Evolutionary conservation across 2,329 filamentous ascomycete species (phyloP).

Genomic region (Neonectria ditissima): DNA sequence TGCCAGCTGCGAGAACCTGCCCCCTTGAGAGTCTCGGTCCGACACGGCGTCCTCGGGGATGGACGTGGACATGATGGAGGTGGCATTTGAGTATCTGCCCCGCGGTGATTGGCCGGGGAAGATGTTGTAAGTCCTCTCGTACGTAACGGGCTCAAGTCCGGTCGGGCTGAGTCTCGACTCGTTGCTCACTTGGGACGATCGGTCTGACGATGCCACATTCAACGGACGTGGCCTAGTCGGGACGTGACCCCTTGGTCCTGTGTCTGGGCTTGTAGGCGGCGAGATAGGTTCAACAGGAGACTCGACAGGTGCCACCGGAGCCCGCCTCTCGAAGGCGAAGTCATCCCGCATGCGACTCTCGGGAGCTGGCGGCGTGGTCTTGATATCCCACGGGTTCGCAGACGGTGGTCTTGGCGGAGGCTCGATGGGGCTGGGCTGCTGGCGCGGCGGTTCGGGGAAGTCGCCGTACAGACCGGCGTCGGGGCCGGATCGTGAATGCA

Average conservation of each 20-base stretch:
- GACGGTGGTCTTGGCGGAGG: constrained; percentile 53
- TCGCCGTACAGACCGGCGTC: constrained; percentile 41
- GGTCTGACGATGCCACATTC: constrained; percentile 32
- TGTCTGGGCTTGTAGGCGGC: constrained; percentile 40
- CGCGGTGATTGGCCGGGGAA: constrained; percentile 39
- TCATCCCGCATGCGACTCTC: constrained; percentile 39
- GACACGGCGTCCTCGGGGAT: constrained; percentile 45
- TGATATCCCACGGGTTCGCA: constrained; percentile 58
- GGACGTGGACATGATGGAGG: constrained; percentile 41
- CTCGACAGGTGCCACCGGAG: constrained; percentile 39
- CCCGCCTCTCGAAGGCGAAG: constrained; percentile 41
- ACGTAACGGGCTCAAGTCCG: constrained; percentile 31
- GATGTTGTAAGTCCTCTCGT: constrained; percentile 42
- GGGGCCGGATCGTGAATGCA: constrained; percentile 44
- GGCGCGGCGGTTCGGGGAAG: constrained; percentile 27
- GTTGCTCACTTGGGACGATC: constrained; percentile 39
- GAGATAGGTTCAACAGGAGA: constrained; percentile 39
- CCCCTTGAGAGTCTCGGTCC: constrained; percentile 31
- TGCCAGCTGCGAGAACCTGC: constrained; percentile 33
- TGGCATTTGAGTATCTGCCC: constrained; percentile 37
- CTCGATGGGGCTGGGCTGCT: constrained; percentile 35
- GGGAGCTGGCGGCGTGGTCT: constrained; percentile 35
- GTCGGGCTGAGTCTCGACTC: constrained; percentile 39
- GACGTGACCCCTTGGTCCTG: constrained; percentile 18
- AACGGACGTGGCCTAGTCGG: constrained; percentile 35